Conservation (phyloP, 176 grass and related monocot genomes). For the Triticum dicoccoides region DNA sequence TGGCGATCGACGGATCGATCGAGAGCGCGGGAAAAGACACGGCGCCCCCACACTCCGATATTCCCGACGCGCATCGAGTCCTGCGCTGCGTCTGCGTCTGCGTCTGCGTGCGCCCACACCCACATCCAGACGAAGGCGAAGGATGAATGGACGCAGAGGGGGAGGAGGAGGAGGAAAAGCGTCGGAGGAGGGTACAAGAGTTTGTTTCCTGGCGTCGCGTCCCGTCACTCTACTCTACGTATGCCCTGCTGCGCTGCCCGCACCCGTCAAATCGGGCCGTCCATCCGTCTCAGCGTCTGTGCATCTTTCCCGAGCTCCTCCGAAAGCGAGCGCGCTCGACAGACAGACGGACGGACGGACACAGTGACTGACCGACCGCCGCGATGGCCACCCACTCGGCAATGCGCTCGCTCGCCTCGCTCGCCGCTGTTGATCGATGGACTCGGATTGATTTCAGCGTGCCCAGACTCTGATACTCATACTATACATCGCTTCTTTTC, state of each 20-base stretch:
- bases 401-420: not conserved
- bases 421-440: not conserved
- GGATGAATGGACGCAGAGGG: no score
- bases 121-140: not conserved
- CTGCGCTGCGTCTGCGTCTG: not conserved
- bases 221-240: not conserved
- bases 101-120: not conserved
- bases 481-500: not conserved
- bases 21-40: constrained; percentile 26
- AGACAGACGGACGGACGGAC: not conserved
- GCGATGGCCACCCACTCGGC: not conserved
- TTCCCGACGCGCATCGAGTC: constrained; percentile 33
- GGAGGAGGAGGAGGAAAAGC: not conserved
- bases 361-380: not conserved
- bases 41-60: not conserved
- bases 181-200: constrained; percentile 24
- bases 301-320: constrained; percentile 35
- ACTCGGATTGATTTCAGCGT: constrained; percentile 26
- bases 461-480: constrained; percentile 13
- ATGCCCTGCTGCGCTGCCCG: constrained; percentile 24
- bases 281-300: not conserved
- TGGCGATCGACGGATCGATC: not conserved
- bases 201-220: constrained; percentile 50
- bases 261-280: constrained; percentile 22
- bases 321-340: constrained; percentile 27